A percentile compares a stretch with the other conserved stretches of the same genome.
Conservation (phyloP, 1,284 basidiomycete species). For the Rhodotorula sp. region DNA sequence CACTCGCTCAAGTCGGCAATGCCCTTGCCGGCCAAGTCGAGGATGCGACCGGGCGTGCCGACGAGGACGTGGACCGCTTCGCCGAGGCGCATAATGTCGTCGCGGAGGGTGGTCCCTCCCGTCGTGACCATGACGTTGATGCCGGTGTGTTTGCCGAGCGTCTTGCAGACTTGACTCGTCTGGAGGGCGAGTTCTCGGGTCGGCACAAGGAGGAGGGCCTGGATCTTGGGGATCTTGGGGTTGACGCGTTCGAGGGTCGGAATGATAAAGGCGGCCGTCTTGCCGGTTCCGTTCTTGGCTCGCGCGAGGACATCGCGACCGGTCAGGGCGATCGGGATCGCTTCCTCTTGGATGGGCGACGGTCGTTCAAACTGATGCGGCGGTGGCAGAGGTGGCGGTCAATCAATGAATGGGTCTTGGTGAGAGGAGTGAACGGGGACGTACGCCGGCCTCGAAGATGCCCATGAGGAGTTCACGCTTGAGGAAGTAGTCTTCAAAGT, state of each 20-base stretch:
- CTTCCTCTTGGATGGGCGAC: constrained; percentile 96
- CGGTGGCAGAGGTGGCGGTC: not conserved
- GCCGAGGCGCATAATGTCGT: constrained; percentile 90
- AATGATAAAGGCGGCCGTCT: constrained; percentile 98
- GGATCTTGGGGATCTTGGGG: constrained; percentile 80
- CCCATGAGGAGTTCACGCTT: constrained; percentile 78
- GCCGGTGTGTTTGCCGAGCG: constrained; percentile 81
- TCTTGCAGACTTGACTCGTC: constrained; percentile 97
- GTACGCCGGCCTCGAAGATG: constrained; percentile 82
- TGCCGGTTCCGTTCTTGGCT: constrained; percentile 57
- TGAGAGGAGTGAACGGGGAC: not conserved
- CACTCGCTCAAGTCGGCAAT: constrained; percentile 94
- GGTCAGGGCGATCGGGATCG: constrained; percentile 61
- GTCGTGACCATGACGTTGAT: constrained; percentile 99
- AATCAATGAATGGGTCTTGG: not conserved
- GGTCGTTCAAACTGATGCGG: constrained; percentile 73
- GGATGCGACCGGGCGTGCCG: constrained; percentile 92
- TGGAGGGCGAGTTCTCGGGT: constrained; percentile 93
- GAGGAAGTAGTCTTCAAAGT: constrained; percentile 79
- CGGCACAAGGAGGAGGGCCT: constrained; percentile 88
- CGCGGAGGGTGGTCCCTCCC: constrained; percentile 94
- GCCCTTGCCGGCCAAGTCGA: constrained; percentile 89
- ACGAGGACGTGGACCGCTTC: constrained; percentile 94
- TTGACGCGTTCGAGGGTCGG: constrained; percentile 93
- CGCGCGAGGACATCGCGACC: constrained; percentile 69